Evolutionary conservation across 2,329 filamentous ascomycete species (phyloP).

Genomic region (Trichoderma koningii): DNA sequence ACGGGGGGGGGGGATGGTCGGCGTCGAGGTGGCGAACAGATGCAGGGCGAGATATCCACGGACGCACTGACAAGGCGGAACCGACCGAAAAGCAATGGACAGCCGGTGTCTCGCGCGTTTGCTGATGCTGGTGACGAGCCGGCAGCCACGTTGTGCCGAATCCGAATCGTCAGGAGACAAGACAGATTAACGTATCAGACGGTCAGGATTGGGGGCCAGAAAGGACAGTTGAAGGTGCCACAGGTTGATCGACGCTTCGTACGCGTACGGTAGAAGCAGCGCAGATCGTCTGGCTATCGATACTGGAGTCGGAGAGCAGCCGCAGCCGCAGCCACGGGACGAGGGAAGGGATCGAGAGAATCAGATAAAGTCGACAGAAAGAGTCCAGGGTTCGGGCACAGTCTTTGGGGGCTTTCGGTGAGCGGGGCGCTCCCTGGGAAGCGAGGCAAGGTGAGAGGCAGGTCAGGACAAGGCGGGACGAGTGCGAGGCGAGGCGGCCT

Average conservation of each 20-base stretch:
- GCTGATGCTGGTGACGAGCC: slow-evolving; percentile 13
- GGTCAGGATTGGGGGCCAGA: slow-evolving; percentile 20
- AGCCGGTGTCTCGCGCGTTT: neutral
- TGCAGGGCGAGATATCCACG: neutral
- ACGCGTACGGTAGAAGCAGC: neutral
- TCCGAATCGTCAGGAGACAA: slow-evolving; percentile 22
- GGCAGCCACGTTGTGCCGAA: slow-evolving; percentile 25
- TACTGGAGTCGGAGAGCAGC: neutral
- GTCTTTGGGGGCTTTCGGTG: neutral
- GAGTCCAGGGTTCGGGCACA: slow-evolving; percentile 11
- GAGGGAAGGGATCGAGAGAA: slow-evolving; percentile 5
- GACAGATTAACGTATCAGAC: slow-evolving; percentile 13
- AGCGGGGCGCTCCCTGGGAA: slow-evolving; percentile 16
- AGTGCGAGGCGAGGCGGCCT: slow-evolving; percentile 5
- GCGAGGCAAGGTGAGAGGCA: slow-evolving; percentile 8
- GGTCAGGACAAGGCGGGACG: neutral
- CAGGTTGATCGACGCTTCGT: slow-evolving; percentile 7
- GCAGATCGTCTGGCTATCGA: slow-evolving; percentile 3
- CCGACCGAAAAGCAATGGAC: neutral
- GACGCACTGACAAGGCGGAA: neutral
- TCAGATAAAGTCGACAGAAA: neutral
- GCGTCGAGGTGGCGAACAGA: slow-evolving; percentile 21
- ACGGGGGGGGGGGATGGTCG: neutral
- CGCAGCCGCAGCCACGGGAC: neutral
- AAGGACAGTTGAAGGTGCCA: neutral